Conservation (phyloP, 495 filamentous ascomycete genomes). For the Lasiosphaeris hirsuta region DNA sequence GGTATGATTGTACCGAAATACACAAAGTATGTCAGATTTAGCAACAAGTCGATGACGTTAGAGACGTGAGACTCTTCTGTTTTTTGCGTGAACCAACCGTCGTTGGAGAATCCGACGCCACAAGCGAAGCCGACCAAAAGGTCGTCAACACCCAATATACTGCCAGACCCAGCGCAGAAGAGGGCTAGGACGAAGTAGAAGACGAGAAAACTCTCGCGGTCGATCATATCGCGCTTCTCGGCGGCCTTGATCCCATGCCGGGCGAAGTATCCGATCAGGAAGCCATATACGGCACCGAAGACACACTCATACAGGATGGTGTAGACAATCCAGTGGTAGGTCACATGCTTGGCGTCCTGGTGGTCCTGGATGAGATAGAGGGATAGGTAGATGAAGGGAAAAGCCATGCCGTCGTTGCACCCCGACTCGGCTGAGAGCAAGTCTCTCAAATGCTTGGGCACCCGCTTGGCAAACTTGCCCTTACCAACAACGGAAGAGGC, state of each 20-base stretch:
- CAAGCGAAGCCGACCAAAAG: slow-evolving; percentile 93
- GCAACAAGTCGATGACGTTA: slow-evolving; percentile 95
- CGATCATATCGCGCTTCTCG: slow-evolving; percentile 81
- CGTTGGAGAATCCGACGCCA: slow-evolving; percentile 97
- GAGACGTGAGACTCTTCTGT: slow-evolving; percentile 98
- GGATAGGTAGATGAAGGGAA: slow-evolving; percentile 93
- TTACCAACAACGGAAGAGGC: slow-evolving; percentile 98
- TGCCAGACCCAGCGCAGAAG: slow-evolving; percentile 93
- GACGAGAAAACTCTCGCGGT: slow-evolving; percentile 94
- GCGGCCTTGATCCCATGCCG: slow-evolving; percentile 89
- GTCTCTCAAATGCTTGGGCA: slow-evolving; percentile 96
- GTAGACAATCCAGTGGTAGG: slow-evolving; percentile 83
- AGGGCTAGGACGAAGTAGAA: slow-evolving; percentile 98
- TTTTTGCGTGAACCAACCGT: slow-evolving; percentile 98
- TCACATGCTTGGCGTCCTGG: slow-evolving; percentile 61
- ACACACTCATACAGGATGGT: slow-evolving; percentile 96
- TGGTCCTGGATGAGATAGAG: slow-evolving; percentile 84
- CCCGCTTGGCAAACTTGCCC: slow-evolving; percentile 95
- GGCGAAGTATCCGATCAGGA: slow-evolving; percentile 80
- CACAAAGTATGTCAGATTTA: slow-evolving; percentile 98
- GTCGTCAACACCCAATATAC: slow-evolving; percentile 89
- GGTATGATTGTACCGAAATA: slow-evolving; percentile 97
- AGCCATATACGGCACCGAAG: slow-evolving; percentile 86
- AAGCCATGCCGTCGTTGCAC: slow-evolving; percentile 99
- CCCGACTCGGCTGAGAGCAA: slow-evolving; percentile 94